phyloP scores from a whole-genome alignment of 2,329 filamentous ascomycete species.

The Coniochaeta sp. region DNA sequence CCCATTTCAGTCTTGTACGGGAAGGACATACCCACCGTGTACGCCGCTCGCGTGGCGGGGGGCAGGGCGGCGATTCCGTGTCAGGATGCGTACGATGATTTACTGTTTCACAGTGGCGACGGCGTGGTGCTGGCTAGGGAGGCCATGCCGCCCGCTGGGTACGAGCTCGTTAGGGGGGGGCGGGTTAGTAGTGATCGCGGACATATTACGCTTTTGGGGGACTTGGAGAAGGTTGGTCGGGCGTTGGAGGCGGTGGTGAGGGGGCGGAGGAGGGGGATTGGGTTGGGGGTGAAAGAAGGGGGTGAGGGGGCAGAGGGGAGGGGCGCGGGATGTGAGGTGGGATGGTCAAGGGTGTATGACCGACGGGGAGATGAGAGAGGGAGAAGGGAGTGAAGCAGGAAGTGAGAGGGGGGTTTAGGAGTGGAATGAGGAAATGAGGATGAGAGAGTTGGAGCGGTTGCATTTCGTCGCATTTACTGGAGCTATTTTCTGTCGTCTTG shows the following conservation, averaged over 20 bases:
- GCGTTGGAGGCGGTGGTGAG: conserved; percentile 63
- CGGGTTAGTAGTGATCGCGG: conserved; percentile 75
- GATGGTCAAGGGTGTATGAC: too few species aligned
- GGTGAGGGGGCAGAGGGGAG: not conserved
- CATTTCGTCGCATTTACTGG: too few species aligned
- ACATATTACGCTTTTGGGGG: conserved; percentile 81
- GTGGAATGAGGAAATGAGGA: too few species aligned
- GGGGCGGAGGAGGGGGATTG: conserved; percentile 67
- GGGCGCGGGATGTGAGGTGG: not conserved
- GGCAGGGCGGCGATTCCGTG: conserved; percentile 69
- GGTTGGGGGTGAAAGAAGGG: conserved; percentile 32
- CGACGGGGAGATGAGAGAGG: too few species aligned
- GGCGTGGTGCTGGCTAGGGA: conserved; percentile 82
- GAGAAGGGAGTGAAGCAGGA: too few species aligned
- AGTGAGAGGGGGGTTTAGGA: too few species aligned
- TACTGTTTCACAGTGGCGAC: conserved; percentile 81
- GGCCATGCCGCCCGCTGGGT: conserved; percentile 78
- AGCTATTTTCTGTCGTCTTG: too few species aligned
- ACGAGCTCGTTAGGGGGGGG: conserved; percentile 65
- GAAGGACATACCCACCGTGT: conserved; percentile 80
- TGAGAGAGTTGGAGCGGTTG: too few species aligned
- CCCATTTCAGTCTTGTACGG: conserved; percentile 79
- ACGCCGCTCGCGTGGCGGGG: conserved; percentile 67
- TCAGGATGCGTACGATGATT: conserved; percentile 74
- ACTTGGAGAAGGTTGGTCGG: conserved; percentile 71